Evolutionary conservation across 495 filamentous ascomycete species (phyloP).

Genomic region (Hypoxylon rickii): DNA sequence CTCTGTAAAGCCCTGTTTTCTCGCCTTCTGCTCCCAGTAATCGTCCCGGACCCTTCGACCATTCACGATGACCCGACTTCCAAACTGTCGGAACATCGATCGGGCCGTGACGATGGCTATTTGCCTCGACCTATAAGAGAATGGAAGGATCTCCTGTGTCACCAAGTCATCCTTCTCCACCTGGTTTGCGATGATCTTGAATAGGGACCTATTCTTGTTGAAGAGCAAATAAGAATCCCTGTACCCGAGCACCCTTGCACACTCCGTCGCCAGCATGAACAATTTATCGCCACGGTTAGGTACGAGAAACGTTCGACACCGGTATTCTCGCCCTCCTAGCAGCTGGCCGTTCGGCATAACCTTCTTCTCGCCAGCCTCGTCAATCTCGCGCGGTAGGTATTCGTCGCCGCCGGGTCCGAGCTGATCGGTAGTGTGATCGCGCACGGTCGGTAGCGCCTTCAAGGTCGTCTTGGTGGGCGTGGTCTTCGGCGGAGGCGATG

Average conservation of each 20-base stretch:
- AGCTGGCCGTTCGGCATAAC: slow-evolving; percentile 81
- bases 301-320: slow-evolving; percentile 91
- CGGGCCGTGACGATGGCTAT: slow-evolving; percentile 98
- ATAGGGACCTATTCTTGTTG: slow-evolving; percentile 97
- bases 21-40: slow-evolving; percentile 97
- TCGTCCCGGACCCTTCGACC: slow-evolving; percentile 93
- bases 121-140: slow-evolving; percentile 96
- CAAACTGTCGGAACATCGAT: slow-evolving; percentile 99
- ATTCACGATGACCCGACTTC: slow-evolving; percentile 88
- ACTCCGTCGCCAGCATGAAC: slow-evolving; percentile 99
- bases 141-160: slow-evolving; percentile 90
- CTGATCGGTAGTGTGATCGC: slow-evolving; percentile 97
- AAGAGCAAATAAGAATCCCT: slow-evolving; percentile 97
- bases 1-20: slow-evolving; percentile 97
- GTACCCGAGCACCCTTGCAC: slow-evolving; percentile 91
- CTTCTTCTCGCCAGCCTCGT: slow-evolving; percentile 93
- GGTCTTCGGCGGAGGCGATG: slow-evolving; percentile 77
- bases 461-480: slow-evolving; percentile 89
- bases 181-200: slow-evolving; percentile 97
- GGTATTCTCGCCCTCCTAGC: slow-evolving; percentile 82
- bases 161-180: slow-evolving; percentile 96
- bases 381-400: slow-evolving; percentile 91
- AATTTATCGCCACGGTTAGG: slow-evolving; percentile 88
- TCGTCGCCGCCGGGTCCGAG: slow-evolving; percentile 91
- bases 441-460: slow-evolving; percentile 93